phyloP scores from a whole-genome alignment of 1,284 basidiomycete species.

The Meira miltonrushii region DNA sequence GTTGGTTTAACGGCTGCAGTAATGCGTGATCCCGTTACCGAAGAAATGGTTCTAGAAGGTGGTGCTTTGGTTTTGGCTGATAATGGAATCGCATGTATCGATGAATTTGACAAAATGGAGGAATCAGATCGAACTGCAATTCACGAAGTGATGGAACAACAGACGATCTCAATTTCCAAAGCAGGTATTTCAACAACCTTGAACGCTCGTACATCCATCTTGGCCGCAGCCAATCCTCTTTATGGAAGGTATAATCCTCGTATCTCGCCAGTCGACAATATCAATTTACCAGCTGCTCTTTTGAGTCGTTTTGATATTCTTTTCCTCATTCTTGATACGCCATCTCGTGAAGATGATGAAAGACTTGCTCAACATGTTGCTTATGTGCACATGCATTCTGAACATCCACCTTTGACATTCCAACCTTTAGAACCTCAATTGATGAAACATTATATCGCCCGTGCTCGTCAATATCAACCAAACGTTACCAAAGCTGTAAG shows the following conservation, averaged over 20 bases:
- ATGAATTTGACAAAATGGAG: conserved; percentile 99
- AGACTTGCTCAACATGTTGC: conserved; percentile 94
- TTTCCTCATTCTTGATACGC: conserved; percentile 95
- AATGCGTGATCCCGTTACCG: conserved; percentile 97
- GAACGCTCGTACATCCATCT: conserved; percentile 95
- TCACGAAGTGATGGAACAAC: conserved; percentile 99
- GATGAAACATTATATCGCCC: conserved; percentile 94
- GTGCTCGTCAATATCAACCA: conserved; percentile 82
- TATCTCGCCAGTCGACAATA: conserved; percentile 95
- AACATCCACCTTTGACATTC: conserved; percentile 68
- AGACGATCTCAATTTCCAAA: conserved; percentile 98
- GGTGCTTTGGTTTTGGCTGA: conserved; percentile 96
- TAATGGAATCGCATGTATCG: conserved; percentile 98
- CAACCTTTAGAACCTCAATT: conserved; percentile 73
- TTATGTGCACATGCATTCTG: conserved; percentile 93
- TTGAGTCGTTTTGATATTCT: conserved; percentile 93
- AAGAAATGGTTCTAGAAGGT: conserved; percentile 99
- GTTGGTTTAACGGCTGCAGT: conserved; percentile 98
- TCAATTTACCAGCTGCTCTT: conserved; percentile 94
- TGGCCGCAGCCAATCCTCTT: conserved; percentile 95
- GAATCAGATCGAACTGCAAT: conserved; percentile 95
- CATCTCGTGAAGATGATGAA: conserved; percentile 88
- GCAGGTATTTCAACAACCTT: conserved; percentile 97
- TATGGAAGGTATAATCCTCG: conserved; percentile 98
- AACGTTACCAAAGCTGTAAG: conserved; percentile 80